These are phyloP conservation scores for Neurospora discreta DNA, from an alignment of 495 filamentous ascomycete genomes.

Conservation along the genomic window DNA sequence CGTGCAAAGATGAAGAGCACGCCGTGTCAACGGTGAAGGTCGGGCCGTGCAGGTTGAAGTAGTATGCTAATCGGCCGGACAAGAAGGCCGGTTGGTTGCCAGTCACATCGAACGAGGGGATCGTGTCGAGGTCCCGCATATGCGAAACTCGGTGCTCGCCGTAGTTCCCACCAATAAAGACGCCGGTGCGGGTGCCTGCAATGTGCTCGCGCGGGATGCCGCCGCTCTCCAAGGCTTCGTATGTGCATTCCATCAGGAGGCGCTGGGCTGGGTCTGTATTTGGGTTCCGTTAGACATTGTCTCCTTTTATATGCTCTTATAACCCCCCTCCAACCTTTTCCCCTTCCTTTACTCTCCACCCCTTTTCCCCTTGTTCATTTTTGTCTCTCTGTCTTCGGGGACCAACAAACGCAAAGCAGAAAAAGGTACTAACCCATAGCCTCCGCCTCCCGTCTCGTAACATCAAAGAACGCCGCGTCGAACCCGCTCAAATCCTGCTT, in stretches of 20 bases:
- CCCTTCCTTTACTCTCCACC: neutral
- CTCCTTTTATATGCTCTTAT: neutral
- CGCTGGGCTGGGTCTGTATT: conserved; percentile 43
- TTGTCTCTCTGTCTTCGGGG: neutral
- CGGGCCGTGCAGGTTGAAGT: conserved; percentile 41
- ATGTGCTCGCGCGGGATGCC: conserved; percentile 37
- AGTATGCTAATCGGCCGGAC: conserved; percentile 46
- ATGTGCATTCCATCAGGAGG: conserved; percentile 42
- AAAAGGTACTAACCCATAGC: conserved; percentile 25
- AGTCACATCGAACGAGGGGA: conserved; percentile 29
- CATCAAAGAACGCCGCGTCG: conserved; percentile 42
- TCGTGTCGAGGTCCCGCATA: conserved; percentile 29
- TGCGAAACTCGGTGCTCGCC: conserved; percentile 25
- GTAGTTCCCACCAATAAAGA: conserved; percentile 34
- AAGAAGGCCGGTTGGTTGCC: conserved; percentile 37
- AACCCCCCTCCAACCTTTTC: neutral
- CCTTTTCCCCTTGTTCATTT: neutral
- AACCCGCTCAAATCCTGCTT: conserved; percentile 37
- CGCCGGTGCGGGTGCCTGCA: conserved; percentile 32
- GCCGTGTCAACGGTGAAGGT: conserved; percentile 73
- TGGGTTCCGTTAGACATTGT: neutral
- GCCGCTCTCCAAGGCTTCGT: conserved; percentile 38
- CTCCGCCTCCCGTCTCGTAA: conserved; percentile 38
- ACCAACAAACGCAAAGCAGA: neutral
- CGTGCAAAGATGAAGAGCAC: conserved; percentile 61